A percentile compares a stretch with the other conserved stretches of the same genome.
phyloP scores from a whole-genome alignment of 2,329 filamentous ascomycete genomes.

The Talaromyces sp. region DNA sequence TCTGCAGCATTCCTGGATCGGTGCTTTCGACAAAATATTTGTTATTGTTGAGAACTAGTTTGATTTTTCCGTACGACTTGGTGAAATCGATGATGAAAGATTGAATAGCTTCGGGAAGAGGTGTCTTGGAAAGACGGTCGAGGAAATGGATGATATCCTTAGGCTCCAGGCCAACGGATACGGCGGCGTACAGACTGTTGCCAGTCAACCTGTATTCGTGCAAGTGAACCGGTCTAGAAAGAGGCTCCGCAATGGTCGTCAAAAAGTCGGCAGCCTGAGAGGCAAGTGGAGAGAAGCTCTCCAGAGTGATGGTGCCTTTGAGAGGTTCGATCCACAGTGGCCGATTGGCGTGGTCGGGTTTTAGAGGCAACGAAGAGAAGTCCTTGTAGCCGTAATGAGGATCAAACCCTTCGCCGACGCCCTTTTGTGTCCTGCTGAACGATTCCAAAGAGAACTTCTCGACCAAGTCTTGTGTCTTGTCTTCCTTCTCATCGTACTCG shows the following conservation, averaged over 20 bases:
- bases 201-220: constrained; percentile 91
- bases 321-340: constrained; percentile 91
- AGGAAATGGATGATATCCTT: constrained; percentile 86
- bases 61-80: constrained; percentile 89
- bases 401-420: constrained; percentile 39
- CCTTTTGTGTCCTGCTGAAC: constrained; percentile 44
- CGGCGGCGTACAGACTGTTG: constrained; percentile 90
- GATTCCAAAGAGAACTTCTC: constrained; percentile 51
- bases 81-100: constrained; percentile 78
- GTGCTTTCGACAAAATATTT: constrained; percentile 91
- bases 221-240: constrained; percentile 81
- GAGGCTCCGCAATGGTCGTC: constrained; percentile 89
- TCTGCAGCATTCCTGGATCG: constrained; percentile 79
- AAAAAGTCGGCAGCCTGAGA: constrained; percentile 88
- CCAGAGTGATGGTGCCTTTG: constrained; percentile 81
- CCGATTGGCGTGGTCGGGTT: constrained; percentile 81
- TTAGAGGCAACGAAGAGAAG: constrained; percentile 75
- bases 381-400: constrained; percentile 62
- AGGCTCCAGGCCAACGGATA: constrained; percentile 86
- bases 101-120: constrained; percentile 73
- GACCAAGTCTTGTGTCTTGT: constrained; percentile 45
- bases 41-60: constrained; percentile 89
- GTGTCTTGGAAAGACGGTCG: constrained; percentile 83
- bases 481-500: constrained; percentile 45
- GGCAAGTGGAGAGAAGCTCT: constrained; percentile 87